Conservation (phyloP, 805 yeast genomes). For the Candida dajiaensis region DNA sequence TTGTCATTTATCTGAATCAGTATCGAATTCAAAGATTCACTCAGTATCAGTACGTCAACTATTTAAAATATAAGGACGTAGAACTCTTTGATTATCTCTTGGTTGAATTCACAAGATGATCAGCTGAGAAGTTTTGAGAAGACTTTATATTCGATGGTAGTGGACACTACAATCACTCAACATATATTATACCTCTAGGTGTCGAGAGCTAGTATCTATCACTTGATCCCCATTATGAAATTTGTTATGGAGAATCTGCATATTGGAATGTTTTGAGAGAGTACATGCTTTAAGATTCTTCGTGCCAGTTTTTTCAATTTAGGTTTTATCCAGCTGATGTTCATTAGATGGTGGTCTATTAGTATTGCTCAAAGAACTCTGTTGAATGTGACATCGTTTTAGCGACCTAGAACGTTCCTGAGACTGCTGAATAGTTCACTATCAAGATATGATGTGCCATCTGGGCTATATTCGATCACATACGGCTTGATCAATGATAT, state of each 20-base stretch:
- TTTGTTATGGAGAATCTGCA: slow-evolving; percentile 56
- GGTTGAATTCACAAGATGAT: slow-evolving; percentile 63
- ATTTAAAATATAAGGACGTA: too few species aligned
- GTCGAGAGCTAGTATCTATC: slow-evolving; percentile 46
- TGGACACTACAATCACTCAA: too few species aligned
- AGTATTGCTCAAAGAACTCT: slow-evolving; percentile 49
- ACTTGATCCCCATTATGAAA: slow-evolving; percentile 42
- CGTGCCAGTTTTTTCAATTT: slow-evolving; percentile 60
- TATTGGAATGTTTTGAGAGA: slow-evolving; percentile 42
- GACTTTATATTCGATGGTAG: slow-evolving; percentile 51
- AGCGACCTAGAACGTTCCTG: slow-evolving; percentile 46
- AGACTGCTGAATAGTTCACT: slow-evolving; percentile 48
- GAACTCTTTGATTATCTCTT: slow-evolving; percentile 52
- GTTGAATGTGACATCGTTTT: slow-evolving; percentile 44
- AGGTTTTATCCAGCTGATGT: slow-evolving; percentile 54
- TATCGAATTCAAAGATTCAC: too few species aligned
- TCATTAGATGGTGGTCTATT: slow-evolving; percentile 50
- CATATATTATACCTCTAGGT: too few species aligned
- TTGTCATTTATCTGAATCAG: too few species aligned
- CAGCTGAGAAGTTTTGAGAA: too few species aligned
- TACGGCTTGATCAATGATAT: slow-evolving; percentile 59
- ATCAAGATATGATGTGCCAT: slow-evolving; percentile 16
- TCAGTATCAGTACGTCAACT: too few species aligned
- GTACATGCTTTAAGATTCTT: slow-evolving; percentile 56
- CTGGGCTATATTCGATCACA: slow-evolving; percentile 53